phyloP scores from a whole-genome alignment of 108 stramenopile genomes.

The Stephanodiscus triporus region DNA sequence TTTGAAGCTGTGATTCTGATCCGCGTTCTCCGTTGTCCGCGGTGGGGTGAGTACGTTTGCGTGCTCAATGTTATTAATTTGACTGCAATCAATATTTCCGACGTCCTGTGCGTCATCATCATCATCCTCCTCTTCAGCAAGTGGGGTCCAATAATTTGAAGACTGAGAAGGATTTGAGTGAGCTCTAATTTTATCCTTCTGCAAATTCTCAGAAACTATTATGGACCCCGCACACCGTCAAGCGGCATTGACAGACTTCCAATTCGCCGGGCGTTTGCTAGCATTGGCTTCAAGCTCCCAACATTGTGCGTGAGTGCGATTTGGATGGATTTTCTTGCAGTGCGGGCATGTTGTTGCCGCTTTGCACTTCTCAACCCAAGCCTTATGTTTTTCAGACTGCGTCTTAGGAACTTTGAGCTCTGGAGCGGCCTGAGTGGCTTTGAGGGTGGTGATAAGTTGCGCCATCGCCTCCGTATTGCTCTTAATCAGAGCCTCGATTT shows the following conservation, averaged over 20 bases:
- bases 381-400: too few species aligned
- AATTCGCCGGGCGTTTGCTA: neutral
- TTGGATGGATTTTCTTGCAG: neutral
- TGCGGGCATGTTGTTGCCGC: neutral
- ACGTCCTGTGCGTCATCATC: neutral
- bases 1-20: neutral
- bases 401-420: neutral
- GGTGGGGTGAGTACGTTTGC: too few species aligned
- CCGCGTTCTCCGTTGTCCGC: too few species aligned
- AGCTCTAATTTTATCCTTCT: neutral
- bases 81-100: too few species aligned
- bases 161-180: neutral
- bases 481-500: neutral
- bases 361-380: too few species aligned
- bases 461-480: too few species aligned
- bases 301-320: neutral
- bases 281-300: neutral
- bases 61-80: neutral
- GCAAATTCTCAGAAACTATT: neutral
- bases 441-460: too few species aligned
- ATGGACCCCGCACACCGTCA: slow-evolving; percentile 2
- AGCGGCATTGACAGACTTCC: neutral
- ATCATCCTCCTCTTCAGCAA: neutral
- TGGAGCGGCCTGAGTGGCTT: neutral
- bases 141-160: neutral